Conservation (phyloP, 768 basidiomycete species). For the Lepiota venenata region DNA sequence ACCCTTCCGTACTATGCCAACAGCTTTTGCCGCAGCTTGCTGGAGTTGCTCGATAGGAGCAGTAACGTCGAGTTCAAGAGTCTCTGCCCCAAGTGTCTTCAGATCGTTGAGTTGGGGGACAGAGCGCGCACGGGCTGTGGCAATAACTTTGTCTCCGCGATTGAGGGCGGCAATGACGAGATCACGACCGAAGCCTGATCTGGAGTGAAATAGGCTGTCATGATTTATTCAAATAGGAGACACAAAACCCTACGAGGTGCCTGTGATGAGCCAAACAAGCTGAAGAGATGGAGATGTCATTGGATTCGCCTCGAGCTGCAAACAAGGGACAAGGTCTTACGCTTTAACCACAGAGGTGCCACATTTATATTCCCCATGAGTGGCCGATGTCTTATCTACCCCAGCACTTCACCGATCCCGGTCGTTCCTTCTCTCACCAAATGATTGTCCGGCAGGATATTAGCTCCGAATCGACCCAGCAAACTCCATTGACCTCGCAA, state of each 20-base stretch:
- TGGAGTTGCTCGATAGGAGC: constrained; percentile 29
- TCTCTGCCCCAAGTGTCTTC: constrained; percentile 33
- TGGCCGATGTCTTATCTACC: too few species aligned
- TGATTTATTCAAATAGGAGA: neutral
- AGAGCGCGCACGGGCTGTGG: constrained; percentile 37
- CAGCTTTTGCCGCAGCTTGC: constrained; percentile 30
- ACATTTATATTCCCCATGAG: too few species aligned
- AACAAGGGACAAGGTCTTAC: too few species aligned
- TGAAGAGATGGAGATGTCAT: constrained; percentile 16
- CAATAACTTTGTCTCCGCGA: constrained; percentile 47
- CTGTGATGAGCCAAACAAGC: constrained; percentile 27
- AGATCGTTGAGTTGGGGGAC: constrained; percentile 34
- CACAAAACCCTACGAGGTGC: constrained; percentile 26
- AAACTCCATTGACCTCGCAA: too few species aligned
- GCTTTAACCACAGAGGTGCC: too few species aligned
- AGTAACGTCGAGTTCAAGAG: constrained; percentile 34
- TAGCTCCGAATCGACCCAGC: too few species aligned
- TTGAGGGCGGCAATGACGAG: constrained; percentile 37
- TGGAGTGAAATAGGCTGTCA: constrained; percentile 17
- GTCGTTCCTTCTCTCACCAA: too few species aligned
- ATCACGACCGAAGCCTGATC: constrained; percentile 37
- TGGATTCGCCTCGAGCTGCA: too few species aligned
- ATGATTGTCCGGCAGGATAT: too few species aligned
- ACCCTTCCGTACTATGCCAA: constrained; percentile 36
- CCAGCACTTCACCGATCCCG: too few species aligned